These are phyloP conservation scores for Microcyclosporella mali DNA, from an alignment of 2,329 filamentous ascomycete species.

Conservation along the genomic window DNA sequence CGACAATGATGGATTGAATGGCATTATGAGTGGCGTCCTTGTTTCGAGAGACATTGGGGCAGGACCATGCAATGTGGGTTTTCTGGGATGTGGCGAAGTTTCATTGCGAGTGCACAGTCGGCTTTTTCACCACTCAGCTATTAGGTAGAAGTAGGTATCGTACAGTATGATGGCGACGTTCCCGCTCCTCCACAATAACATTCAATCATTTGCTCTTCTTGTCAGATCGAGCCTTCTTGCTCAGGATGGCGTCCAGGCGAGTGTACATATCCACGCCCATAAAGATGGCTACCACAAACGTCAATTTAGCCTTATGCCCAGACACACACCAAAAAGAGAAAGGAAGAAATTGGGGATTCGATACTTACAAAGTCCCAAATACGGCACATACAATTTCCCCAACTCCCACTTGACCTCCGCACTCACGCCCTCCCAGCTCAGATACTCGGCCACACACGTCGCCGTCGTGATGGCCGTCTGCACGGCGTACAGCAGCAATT, in stretches of 20 bases:
- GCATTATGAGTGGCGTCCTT: constrained; percentile 1
- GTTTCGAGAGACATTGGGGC: too few species aligned
- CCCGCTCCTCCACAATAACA: background rate
- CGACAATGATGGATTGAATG: constrained; percentile 2
- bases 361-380: constrained; percentile 49
- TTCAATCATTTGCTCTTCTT: constrained; percentile 4
- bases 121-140: constrained; percentile 1
- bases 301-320: background rate
- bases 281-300: constrained; percentile 30
- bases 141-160: too few species aligned
- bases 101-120: background rate
- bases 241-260: constrained; percentile 23
- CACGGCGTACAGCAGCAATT: constrained; percentile 54
- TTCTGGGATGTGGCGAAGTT: background rate
- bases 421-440: constrained; percentile 48
- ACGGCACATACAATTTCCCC: constrained; percentile 51
- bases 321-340: background rate
- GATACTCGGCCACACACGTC: constrained; percentile 57
- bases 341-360: background rate
- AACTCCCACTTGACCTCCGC: constrained; percentile 44
- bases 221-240: background rate
- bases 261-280: constrained; percentile 40
- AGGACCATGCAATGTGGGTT: too few species aligned
- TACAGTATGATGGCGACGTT: background rate
- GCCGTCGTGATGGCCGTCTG: constrained; percentile 57